These are phyloP conservation scores for Cladophialophora yegresii DNA, from an alignment of 2,329 filamentous ascomycete genomes.

Conservation along the genomic window DNA sequence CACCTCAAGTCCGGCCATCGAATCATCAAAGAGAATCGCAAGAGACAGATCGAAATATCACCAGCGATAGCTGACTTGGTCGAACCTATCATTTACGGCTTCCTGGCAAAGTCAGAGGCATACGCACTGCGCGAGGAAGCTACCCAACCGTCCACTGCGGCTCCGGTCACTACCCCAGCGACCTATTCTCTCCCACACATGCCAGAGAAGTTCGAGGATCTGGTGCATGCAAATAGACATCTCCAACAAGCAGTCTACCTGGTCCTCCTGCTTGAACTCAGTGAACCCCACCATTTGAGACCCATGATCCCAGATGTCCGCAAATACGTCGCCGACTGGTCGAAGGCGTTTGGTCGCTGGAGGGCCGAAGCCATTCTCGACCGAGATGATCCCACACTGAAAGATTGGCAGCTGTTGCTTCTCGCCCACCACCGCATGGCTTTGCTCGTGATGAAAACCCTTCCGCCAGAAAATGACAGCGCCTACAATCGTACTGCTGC, in stretches of 20 bases:
- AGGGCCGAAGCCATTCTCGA: slow-evolving; percentile 15
- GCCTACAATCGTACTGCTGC: slow-evolving; percentile 22
- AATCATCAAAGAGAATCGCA: slow-evolving; percentile 27
- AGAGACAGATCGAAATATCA: slow-evolving; percentile 16
- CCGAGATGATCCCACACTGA: slow-evolving; percentile 22
- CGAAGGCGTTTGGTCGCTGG: slow-evolving; percentile 25
- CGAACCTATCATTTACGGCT: slow-evolving; percentile 26
- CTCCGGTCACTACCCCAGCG: slow-evolving; percentile 4
- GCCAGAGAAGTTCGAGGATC: slow-evolving; percentile 24
- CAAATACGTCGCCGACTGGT: slow-evolving; percentile 29
- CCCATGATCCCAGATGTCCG: slow-evolving; percentile 24
- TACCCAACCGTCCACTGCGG: background rate
- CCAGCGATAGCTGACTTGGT: slow-evolving; percentile 21
- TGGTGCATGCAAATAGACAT: slow-evolving; percentile 22
- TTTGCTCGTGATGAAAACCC: slow-evolving; percentile 22
- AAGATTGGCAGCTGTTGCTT: slow-evolving; percentile 28
- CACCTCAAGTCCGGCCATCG: slow-evolving; percentile 26
- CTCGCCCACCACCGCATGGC: slow-evolving; percentile 30
- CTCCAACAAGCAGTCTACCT: slow-evolving; percentile 26
- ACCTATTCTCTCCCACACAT: slow-evolving; percentile 24
- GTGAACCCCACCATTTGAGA: slow-evolving; percentile 19
- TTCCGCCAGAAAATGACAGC: slow-evolving; percentile 27
- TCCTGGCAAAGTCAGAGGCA: slow-evolving; percentile 24
- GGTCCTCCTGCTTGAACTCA: slow-evolving; percentile 25
- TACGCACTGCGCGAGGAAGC: slow-evolving; percentile 21